Percentiles rank a stretch among this genome's conserved stretches.
Conservation (phyloP, 768 basidiomycete genomes). For the Pisolithus microcarpus region DNA sequence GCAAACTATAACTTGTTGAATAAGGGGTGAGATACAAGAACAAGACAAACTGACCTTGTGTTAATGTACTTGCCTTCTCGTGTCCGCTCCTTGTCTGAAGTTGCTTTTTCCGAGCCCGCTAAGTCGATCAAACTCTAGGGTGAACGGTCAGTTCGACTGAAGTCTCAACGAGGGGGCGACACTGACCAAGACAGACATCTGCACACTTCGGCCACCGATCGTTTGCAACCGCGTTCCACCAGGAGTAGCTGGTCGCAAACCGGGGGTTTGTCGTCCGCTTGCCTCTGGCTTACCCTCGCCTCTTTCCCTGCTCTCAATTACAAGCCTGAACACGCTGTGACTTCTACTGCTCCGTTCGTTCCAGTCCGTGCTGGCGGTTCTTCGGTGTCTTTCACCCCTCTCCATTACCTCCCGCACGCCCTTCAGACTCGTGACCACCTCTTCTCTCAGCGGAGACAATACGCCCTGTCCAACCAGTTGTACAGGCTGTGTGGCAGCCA, state of each 20-base stretch:
- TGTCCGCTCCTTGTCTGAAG: slow-evolving; percentile 92
- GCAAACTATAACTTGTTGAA: slow-evolving; percentile 43
- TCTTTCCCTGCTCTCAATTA: slow-evolving; percentile 80
- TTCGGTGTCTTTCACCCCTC: slow-evolving; percentile 78
- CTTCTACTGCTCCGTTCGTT: slow-evolving; percentile 92
- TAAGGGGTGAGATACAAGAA: not conserved
- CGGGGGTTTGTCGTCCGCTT: slow-evolving; percentile 49
- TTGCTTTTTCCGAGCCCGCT: slow-evolving; percentile 94
- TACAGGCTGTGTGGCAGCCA: slow-evolving; percentile 49
- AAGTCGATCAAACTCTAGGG: slow-evolving; percentile 85
- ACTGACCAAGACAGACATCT: slow-evolving; percentile 65
- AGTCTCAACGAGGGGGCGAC: not conserved
- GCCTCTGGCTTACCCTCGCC: slow-evolving; percentile 39
- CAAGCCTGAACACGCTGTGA: slow-evolving; percentile 90
- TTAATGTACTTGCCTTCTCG: slow-evolving; percentile 97
- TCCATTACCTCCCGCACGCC: slow-evolving; percentile 79
- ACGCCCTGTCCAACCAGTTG: slow-evolving; percentile 67
- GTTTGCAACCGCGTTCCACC: slow-evolving; percentile 66
- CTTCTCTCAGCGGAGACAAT: slow-evolving; percentile 76
- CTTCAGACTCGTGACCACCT: slow-evolving; percentile 87
- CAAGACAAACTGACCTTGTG: slow-evolving; percentile 46
- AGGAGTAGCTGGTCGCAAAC: slow-evolving; percentile 40
- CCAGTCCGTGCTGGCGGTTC: slow-evolving; percentile 98
- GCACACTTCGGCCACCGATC: slow-evolving; percentile 72
- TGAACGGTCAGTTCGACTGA: not conserved